phyloP scores from a whole-genome alignment of 1,139 yeast genomes.

The Yamadazyma taylorii region DNA sequence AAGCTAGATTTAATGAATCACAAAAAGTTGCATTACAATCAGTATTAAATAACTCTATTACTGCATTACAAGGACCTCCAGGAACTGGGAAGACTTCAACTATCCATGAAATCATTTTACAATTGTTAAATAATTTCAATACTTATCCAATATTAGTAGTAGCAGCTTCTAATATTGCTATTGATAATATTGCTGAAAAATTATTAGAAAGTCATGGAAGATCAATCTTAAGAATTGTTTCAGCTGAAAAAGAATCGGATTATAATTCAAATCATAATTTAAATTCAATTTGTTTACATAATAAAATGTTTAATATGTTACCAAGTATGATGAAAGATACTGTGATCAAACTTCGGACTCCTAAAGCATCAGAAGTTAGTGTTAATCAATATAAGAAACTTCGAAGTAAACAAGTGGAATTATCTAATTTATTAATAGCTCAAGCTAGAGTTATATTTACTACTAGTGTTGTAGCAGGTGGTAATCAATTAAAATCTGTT shows the following conservation, averaged over 20 bases:
- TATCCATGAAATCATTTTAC: slow-evolving; percentile 64
- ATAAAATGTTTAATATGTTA: slow-evolving; percentile 52
- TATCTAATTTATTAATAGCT: slow-evolving; percentile 50
- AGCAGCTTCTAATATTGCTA: slow-evolving; percentile 76
- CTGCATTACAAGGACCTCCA: slow-evolving; percentile 68
- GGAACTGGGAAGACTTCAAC: slow-evolving; percentile 72
- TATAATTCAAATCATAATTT: slow-evolving; percentile 57
- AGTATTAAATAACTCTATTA: slow-evolving; percentile 63
- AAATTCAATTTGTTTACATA: slow-evolving; percentile 61
- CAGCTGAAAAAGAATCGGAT: slow-evolving; percentile 61
- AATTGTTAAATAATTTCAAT: slow-evolving; percentile 53
- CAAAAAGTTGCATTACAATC: slow-evolving; percentile 70
- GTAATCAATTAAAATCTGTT: slow-evolving; percentile 56
- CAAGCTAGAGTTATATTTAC: slow-evolving; percentile 72
- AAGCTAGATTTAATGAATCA: slow-evolving; percentile 53
- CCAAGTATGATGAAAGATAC: slow-evolving; percentile 45
- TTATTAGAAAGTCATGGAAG: slow-evolving; percentile 46
- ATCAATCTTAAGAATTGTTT: slow-evolving; percentile 59
- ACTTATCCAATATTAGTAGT: slow-evolving; percentile 69
- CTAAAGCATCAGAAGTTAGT: slow-evolving; percentile 37
- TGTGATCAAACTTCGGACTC: slow-evolving; percentile 40
- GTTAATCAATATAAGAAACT: slow-evolving; percentile 50
- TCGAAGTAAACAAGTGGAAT: slow-evolving; percentile 41
- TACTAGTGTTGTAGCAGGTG: slow-evolving; percentile 72
- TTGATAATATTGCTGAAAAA: slow-evolving; percentile 75